Base-by-base conservation (phyloP, 1,139 yeast genomes). In the Kurtzmaniella quercitrusa region DNA sequence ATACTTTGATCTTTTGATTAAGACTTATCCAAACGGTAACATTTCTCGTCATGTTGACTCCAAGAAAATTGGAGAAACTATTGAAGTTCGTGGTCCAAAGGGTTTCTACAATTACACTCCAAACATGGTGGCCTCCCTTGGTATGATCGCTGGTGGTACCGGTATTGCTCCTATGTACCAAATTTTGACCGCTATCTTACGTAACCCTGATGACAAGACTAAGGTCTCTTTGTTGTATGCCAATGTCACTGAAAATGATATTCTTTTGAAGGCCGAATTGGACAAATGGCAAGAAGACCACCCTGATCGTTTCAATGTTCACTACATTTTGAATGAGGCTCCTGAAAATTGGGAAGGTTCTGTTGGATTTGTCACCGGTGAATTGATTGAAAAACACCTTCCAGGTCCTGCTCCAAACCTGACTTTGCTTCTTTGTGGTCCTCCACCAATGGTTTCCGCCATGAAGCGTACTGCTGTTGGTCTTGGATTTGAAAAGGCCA, bases 81-180 rank as follows among this genome's bases (percentile, higher is more conserved):
- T 71, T 42, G 70, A 70, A 39, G 66, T 72, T 47, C 80, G 89
- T 57, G 98, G 98, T 22, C 98, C 98, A 56, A 88, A 88, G 68
- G 98, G 98, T 6, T 82, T 83, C 56, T 91, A 88, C 74, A 78
- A 82, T 48, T 91, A 91, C 69, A 74, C 80, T 44, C 86, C 93
- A 54, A 91, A 91, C 74, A 79, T 82, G 68, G 93, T 79, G 67
- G 79, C 85, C 56, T 74, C 81, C 50, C 78, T 94, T 59, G 85
- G 86, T 43, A 76, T 93, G 71, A 75, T 93, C 56, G 98, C 97
- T 53, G 98, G 96, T 54, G 98, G 98, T 59, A 78, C 95, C 39
- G 98, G 98, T 66, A 88, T 93, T 66, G 88, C 97, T 23, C 98
- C 98, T 48, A 76, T 91, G 74, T 89, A 76, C 74, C 98, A 93